Evolutionary conservation across 768 basidiomycete genomes (phyloP).

Genomic region (Podaxis sp.): DNA sequence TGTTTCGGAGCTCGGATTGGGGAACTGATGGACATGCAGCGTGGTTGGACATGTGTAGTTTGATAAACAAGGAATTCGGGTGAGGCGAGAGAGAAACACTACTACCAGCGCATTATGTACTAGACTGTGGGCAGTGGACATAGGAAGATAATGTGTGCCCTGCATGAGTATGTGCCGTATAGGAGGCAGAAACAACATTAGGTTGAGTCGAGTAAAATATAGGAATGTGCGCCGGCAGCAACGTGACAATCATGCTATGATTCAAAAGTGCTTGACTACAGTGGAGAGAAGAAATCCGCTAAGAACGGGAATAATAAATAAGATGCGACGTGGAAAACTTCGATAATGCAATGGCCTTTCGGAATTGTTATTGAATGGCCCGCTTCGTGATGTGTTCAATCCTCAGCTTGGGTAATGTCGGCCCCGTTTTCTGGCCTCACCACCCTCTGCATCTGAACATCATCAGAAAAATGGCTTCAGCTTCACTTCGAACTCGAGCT

Average conservation of each 20-base stretch:
- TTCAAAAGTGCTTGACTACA: conserved; percentile 1
- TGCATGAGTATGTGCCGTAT: neutral
- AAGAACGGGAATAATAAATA: conserved; percentile 1
- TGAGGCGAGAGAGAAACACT: neutral
- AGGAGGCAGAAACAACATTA: neutral
- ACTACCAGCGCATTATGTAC: neutral
- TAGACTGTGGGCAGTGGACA: neutral
- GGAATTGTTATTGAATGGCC: too few species aligned
- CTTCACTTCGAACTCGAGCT: conserved; percentile 37
- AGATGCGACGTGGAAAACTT: conserved; percentile 4
- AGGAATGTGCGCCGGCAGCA: neutral
- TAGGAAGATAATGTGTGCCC: neutral
- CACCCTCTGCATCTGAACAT: conserved; percentile 22
- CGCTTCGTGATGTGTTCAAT: neutral
- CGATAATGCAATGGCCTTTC: neutral
- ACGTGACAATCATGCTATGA: conserved; percentile 6
- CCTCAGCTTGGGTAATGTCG: conserved; percentile 15
- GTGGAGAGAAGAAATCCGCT: neutral
- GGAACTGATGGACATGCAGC: neutral
- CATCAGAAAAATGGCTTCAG: conserved; percentile 34
- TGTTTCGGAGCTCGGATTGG: neutral
- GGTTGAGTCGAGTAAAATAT: neutral
- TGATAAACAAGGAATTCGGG: neutral
- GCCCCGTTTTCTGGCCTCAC: conserved; percentile 27
- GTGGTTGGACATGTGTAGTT: neutral